Conservation (phyloP, 495 filamentous ascomycete genomes). For the Penicillium herquei region DNA sequence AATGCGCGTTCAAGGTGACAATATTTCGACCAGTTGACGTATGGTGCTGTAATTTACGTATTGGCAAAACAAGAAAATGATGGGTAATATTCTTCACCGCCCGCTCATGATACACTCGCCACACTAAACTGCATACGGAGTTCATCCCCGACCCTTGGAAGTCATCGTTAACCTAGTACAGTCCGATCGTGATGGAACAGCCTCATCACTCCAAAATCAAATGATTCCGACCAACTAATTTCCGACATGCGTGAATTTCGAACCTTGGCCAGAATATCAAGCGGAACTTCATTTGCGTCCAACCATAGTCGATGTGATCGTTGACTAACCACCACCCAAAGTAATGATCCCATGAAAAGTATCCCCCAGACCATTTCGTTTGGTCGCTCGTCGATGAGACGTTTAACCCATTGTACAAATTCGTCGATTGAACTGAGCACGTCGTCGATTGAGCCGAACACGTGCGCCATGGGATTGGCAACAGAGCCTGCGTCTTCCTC, state of each 20-base stretch:
- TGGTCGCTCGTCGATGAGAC: background rate
- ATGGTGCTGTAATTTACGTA: no score
- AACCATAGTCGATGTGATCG: background rate
- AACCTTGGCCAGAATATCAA: background rate
- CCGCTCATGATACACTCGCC: background rate
- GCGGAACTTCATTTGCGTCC: background rate
- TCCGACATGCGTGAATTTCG: background rate
- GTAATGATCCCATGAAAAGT: background rate
- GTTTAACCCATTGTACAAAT: background rate
- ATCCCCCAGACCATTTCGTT: background rate
- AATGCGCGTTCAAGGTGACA: no score
- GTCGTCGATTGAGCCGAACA: no score
- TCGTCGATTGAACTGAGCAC: no score
- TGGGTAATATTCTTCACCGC: background rate
- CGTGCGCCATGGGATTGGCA: no score
- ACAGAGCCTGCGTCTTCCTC: no score
- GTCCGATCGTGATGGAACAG: background rate
- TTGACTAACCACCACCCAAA: background rate
- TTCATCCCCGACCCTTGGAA: background rate
- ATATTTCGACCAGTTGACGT: no score
- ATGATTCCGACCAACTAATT: background rate
- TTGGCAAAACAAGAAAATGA: background rate
- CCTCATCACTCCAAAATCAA: background rate
- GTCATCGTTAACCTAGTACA: background rate
- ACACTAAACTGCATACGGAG: background rate